Evolutionary conservation across 2,329 filamentous ascomycete genomes (phyloP).

Genomic region (Diplodia sapinea): DNA sequence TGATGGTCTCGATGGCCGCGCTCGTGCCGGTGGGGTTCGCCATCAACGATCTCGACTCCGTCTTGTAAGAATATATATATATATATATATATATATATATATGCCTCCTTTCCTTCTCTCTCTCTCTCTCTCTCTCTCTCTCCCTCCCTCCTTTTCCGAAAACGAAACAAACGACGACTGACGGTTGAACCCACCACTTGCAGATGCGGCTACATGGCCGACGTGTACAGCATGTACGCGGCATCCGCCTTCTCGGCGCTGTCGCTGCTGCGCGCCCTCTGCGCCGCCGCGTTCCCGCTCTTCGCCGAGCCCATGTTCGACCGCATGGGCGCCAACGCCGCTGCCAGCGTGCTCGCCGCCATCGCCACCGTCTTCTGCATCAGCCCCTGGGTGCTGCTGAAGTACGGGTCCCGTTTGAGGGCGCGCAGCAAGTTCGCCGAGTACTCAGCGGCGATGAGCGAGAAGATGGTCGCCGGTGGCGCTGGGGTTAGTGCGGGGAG

Average conservation of each 20-base stretch:
- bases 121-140: no score
- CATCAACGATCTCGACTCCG: conserved; percentile 24
- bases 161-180: background rate
- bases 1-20: conserved; percentile 16
- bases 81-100: no score
- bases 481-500: background rate
- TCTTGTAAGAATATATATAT: background rate
- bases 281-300: conserved; percentile 21
- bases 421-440: conserved; percentile 34
- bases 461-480: conserved; percentile 2
- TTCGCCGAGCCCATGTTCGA: conserved; percentile 26
- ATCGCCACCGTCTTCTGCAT: conserved; percentile 26
- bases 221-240: conserved; percentile 30
- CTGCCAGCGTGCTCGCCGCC: conserved; percentile 17
- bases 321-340: conserved; percentile 3
- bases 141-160: background rate
- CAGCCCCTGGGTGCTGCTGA: conserved; percentile 33
- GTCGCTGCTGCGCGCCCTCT: conserved; percentile 19
- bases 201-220: conserved; percentile 27
- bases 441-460: conserved; percentile 12
- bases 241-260: conserved; percentile 25
- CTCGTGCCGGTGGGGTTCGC: conserved; percentile 30
- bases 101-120: background rate
- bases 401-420: conserved; percentile 32
- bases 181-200: background rate